These are phyloP conservation scores for Strigomonas culicis DNA, from an alignment of 208 protist genomes.

Conservation along the genomic window DNA sequence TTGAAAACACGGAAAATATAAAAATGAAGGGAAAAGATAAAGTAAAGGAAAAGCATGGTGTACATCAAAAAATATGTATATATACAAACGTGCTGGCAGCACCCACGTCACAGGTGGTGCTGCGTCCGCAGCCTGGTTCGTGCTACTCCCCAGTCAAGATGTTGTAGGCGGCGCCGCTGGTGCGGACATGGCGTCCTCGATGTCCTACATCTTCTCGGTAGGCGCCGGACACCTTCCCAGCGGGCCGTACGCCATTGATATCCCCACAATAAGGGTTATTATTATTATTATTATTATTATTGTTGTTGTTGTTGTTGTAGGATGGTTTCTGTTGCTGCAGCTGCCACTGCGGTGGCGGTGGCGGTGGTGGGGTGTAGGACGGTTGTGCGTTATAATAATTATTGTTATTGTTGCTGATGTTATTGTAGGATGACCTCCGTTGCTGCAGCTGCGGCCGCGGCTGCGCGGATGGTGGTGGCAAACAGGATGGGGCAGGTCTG, in stretches of 20 bases:
- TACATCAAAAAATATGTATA: not conserved
- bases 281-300: slow-evolving; percentile 7
- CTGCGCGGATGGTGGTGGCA: no score
- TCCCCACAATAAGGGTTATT: no score
- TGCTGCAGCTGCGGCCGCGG: not conserved
- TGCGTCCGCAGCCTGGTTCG: not conserved
- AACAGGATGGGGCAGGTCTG: no score
- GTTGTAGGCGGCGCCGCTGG: slow-evolving; percentile 16
- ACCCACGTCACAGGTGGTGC: not conserved
- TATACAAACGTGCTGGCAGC: not conserved
- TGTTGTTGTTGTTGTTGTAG: no score
- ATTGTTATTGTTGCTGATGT: slow-evolving; percentile 1
- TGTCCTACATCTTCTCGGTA: not conserved
- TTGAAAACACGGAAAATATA: slow-evolving; percentile 4
- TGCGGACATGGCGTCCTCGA: not conserved
- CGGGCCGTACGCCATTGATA: not conserved
- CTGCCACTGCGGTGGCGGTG: no score
- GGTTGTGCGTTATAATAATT: not conserved
- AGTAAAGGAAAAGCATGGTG: slow-evolving; percentile 5
- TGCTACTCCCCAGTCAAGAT: slow-evolving; percentile 16
- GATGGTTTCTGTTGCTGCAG: no score
- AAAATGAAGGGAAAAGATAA: not conserved
- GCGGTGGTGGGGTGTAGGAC: not conserved
- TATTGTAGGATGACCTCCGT: not conserved
- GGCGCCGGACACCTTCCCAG: not conserved